A percentile compares a stretch with the other conserved stretches of the same genome.
Conservation (phyloP, 805 yeast species). For the Barnettozyma siamensis region DNA sequence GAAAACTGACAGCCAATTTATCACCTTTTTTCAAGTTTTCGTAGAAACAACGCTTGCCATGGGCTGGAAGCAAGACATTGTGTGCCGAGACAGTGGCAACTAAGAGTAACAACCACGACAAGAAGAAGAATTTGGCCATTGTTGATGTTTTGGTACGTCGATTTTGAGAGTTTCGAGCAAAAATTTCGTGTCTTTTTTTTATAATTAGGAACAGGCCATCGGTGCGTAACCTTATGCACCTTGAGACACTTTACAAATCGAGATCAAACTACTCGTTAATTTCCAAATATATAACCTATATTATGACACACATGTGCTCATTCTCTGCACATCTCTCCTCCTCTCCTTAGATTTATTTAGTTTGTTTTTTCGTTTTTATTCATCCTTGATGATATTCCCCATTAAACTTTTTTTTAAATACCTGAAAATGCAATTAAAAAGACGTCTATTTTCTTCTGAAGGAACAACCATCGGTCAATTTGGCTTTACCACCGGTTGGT, state of each 20-base stretch:
- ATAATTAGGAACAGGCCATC: background rate
- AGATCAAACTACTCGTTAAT: too few relatives aligned
- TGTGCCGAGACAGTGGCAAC: conserved; percentile 45
- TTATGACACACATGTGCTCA: conserved; percentile 7
- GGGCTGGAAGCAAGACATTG: conserved; percentile 74
- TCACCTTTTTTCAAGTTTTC: conserved; percentile 80
- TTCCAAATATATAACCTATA: conserved; percentile 10
- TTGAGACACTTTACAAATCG: too few relatives aligned
- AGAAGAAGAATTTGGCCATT: background rate
- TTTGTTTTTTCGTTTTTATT: conserved; percentile 1
- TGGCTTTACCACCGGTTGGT: conserved; percentile 99
- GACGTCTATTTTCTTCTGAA: conserved; percentile 88
- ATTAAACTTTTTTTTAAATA: background rate
- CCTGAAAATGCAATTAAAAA: background rate
- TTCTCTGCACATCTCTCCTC: conserved; percentile 6
- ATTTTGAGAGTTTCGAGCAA: background rate
- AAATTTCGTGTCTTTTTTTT: conserved; percentile 5
- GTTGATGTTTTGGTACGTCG: background rate
- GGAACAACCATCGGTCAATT: conserved; percentile 98
- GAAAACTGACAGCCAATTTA: conserved; percentile 82
- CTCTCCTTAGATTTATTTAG: conserved; percentile 4
- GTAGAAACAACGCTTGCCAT: conserved; percentile 83
- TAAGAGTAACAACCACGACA: conserved; percentile 5
- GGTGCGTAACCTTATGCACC: background rate
- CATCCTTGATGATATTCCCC: background rate